These are phyloP conservation scores for Lippia alba DNA, from an alignment of 305 asterid species.

Conservation along the genomic window DNA sequence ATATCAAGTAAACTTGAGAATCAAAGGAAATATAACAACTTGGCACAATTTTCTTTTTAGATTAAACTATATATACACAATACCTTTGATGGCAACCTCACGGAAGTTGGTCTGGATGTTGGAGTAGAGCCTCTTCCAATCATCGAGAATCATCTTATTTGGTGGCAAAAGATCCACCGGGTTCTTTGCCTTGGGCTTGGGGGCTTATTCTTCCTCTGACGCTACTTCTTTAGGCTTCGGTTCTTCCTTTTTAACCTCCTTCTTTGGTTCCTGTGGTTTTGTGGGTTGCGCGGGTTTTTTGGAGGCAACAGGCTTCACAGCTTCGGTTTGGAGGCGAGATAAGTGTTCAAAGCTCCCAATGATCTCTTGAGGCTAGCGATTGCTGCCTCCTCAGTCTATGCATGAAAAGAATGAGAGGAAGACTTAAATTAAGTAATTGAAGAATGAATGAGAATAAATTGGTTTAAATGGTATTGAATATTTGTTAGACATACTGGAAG, in stretches of 20 bases:
- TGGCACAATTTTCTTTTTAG: too few relatives aligned
- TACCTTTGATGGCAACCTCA: conserved; percentile 92
- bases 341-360: conserved; percentile 70
- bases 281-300: conserved; percentile 75
- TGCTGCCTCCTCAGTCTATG: conserved; percentile 78
- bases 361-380: conserved; percentile 70
- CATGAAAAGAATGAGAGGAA: neutral
- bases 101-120: conserved; percentile 92
- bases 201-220: conserved; percentile 56
- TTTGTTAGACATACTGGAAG: conserved; percentile 65
- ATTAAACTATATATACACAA: too few relatives aligned
- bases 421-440: too few relatives aligned
- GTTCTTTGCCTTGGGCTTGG: conserved; percentile 91
- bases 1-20: neutral
- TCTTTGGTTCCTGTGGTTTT: conserved; percentile 38
- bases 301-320: conserved; percentile 67
- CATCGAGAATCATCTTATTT: conserved; percentile 86
- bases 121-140: conserved; percentile 97
- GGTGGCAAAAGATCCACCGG: conserved; percentile 96
- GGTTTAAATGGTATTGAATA: too few relatives aligned
- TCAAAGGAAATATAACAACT: neutral
- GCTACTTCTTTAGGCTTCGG: conserved; percentile 47
- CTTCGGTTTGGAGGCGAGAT: conserved; percentile 64
- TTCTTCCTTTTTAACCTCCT: conserved; percentile 50
- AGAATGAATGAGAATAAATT: neutral